phyloP scores from a whole-genome alignment of 495 filamentous ascomycete genomes.

The Aspergillus egyptiacus region DNA sequence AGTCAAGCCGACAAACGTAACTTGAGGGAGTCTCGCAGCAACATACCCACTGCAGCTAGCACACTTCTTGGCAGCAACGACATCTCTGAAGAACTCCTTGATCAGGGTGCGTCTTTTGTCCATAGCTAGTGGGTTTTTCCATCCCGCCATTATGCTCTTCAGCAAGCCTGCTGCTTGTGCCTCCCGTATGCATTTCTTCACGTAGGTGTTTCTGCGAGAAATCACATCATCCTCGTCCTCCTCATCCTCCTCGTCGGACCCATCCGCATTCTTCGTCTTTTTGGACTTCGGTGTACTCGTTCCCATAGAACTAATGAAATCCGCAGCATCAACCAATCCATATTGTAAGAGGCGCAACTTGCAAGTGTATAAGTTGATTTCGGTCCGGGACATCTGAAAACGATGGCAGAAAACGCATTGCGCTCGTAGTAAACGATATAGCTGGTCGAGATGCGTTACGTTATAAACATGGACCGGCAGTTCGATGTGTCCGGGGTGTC shows the following conservation, averaged over 20 bases:
- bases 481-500: conserved; percentile 92
- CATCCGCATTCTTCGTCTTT: conserved; percentile 38
- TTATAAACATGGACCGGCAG: conserved; percentile 90
- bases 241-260: conserved; percentile 43
- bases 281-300: conserved; percentile 25
- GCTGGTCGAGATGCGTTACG: conserved; percentile 87
- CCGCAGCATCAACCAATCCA: conserved; percentile 70
- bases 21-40: neutral
- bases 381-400: conserved; percentile 64
- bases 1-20: conserved; percentile 14
- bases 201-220: conserved; percentile 61
- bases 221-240: conserved; percentile 60
- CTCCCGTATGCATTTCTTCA: conserved; percentile 57
- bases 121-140: conserved; percentile 74
- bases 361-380: conserved; percentile 71
- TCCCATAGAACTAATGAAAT: conserved; percentile 57
- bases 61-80: conserved; percentile 61
- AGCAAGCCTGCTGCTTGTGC: conserved; percentile 39
- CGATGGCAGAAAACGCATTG: conserved; percentile 87
- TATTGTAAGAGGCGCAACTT: conserved; percentile 82
- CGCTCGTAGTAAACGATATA: conserved; percentile 71
- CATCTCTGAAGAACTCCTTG: conserved; percentile 70
- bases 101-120: conserved; percentile 68
- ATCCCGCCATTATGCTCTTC: conserved; percentile 48
- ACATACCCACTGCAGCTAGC: conserved; percentile 63